Conservation (phyloP, 495 filamentous ascomycete species). For the Tuber brumale region DNA sequence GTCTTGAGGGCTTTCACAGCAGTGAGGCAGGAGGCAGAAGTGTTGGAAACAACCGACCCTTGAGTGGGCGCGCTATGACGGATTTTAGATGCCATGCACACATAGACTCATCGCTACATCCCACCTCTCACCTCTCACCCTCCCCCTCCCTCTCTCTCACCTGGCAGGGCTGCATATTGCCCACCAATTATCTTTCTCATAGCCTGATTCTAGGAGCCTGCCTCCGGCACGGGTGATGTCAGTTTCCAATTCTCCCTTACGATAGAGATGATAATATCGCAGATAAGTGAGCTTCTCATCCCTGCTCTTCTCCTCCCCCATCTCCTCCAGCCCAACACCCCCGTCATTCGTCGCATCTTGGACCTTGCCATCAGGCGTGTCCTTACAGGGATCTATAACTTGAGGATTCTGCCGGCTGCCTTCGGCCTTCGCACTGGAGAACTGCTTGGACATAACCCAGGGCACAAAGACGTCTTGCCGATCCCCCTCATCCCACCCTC, state of each 20-base stretch:
- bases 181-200: constrained; percentile 99
- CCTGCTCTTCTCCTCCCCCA: constrained; percentile 22
- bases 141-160: constrained; percentile 15
- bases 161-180: constrained; percentile 49
- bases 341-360: constrained; percentile 29
- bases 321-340: constrained; percentile 9
- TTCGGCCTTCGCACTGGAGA: not conserved
- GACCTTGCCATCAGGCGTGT: constrained; percentile 39
- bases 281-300: constrained; percentile 54
- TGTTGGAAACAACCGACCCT: not conserved
- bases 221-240: constrained; percentile 74
- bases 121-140: constrained; percentile 14
- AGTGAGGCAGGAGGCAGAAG: not conserved
- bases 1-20: not conserved
- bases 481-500: constrained; percentile 84
- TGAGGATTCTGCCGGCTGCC: constrained; percentile 41
- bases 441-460: constrained; percentile 61
- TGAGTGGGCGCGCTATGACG: not conserved
- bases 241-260: constrained; percentile 74
- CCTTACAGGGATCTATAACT: constrained; percentile 42
- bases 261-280: constrained; percentile 92
- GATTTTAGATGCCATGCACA: constrained; percentile 21
- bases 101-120: constrained; percentile 13
- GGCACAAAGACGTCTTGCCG: constrained; percentile 93
- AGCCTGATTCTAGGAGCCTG: constrained; percentile 68